These are phyloP conservation scores for Powellomyces hirtus DNA, from an alignment of 192 early-diverging fungal genomes.

Conservation along the genomic window DNA sequence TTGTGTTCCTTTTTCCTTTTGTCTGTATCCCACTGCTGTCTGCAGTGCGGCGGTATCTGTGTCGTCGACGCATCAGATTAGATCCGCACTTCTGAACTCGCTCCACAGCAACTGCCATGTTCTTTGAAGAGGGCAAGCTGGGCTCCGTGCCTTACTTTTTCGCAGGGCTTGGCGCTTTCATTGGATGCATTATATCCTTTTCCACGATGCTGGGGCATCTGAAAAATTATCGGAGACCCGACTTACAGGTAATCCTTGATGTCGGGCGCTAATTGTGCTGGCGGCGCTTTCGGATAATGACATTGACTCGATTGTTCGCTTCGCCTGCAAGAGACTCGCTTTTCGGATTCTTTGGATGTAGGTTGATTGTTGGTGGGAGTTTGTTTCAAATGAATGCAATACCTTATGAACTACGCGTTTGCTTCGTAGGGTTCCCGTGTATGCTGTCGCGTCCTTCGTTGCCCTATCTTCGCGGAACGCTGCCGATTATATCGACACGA, in stretches of 20 bases:
- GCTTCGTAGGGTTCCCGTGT: conserved; percentile 86
- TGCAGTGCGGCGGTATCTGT: too few relatives aligned
- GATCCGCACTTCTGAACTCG: too few relatives aligned
- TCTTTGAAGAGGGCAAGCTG: conserved; percentile 4
- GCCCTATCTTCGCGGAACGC: conserved; percentile 68
- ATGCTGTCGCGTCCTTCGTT: conserved; percentile 78
- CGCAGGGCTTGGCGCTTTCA: conserved; percentile 15
- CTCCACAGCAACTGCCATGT: conserved; percentile 4
- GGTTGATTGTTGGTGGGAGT: not conserved
- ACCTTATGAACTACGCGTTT: too few relatives aligned
- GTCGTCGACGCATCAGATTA: too few relatives aligned
- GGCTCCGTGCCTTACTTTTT: conserved; percentile 16
- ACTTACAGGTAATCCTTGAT: conserved; percentile 59
- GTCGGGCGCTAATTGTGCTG: too few relatives aligned
- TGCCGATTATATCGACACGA: conserved; percentile 83
- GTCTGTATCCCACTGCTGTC: too few relatives aligned
- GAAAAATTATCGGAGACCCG: conserved; percentile 51
- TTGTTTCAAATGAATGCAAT: too few relatives aligned
- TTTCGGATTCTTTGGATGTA: conserved; percentile 53
- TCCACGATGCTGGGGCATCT: conserved; percentile 42
- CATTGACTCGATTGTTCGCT: too few relatives aligned
- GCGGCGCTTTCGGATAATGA: too few relatives aligned
- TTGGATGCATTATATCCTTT: conserved; percentile 20
- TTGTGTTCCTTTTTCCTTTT: too few relatives aligned
- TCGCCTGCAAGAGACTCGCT: conserved; percentile 58